Percentiles rank a stretch among this genome's conserved stretches.
These are phyloP conservation scores for Achaetomiella virescens DNA, from an alignment of 495 filamentous ascomycete genomes.

Conservation along the genomic window DNA sequence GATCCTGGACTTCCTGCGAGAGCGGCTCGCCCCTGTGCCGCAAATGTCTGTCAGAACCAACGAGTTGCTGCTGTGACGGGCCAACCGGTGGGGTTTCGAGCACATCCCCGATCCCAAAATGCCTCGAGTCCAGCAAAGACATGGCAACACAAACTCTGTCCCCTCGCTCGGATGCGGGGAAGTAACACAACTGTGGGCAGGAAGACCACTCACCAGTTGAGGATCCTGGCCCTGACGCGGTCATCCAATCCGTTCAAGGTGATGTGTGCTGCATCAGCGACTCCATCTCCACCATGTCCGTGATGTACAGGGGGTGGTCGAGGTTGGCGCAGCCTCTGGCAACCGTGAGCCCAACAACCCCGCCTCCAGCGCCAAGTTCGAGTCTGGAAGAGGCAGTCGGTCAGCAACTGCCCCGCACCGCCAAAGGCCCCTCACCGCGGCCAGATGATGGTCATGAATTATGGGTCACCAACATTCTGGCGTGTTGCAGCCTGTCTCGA, in stretches of 20 bases:
- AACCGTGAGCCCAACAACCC: constrained; percentile 71
- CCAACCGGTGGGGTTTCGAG: no score
- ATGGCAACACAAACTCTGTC: no score
- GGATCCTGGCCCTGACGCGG: constrained; percentile 52
- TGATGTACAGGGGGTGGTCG: constrained; percentile 58
- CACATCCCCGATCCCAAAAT: no score
- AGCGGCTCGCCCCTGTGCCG: constrained; percentile 49
- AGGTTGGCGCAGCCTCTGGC: constrained; percentile 49
- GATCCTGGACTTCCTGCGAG: constrained; percentile 37
- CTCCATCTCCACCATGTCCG: constrained; percentile 81
- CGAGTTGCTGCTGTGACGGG: no score
- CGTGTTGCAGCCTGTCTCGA: constrained; percentile 49
- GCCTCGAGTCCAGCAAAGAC: no score
- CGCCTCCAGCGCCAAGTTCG: constrained; percentile 88
- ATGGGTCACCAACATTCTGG: constrained; percentile 63
- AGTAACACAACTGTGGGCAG: constrained; percentile 2
- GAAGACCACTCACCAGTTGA: constrained; percentile 61
- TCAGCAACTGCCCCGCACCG: constrained; percentile 6
- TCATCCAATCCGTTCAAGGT: constrained; percentile 63
- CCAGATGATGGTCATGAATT: neutral
- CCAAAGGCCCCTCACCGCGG: neutral
- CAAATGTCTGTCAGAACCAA: constrained; percentile 19
- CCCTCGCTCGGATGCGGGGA: neutral
- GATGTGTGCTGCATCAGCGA: constrained; percentile 74
- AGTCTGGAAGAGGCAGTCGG: constrained; percentile 49